Base-by-base conservation (phyloP, 2,329 filamentous ascomycete species). In the Teratosphaeriaceae sp. region DNA sequence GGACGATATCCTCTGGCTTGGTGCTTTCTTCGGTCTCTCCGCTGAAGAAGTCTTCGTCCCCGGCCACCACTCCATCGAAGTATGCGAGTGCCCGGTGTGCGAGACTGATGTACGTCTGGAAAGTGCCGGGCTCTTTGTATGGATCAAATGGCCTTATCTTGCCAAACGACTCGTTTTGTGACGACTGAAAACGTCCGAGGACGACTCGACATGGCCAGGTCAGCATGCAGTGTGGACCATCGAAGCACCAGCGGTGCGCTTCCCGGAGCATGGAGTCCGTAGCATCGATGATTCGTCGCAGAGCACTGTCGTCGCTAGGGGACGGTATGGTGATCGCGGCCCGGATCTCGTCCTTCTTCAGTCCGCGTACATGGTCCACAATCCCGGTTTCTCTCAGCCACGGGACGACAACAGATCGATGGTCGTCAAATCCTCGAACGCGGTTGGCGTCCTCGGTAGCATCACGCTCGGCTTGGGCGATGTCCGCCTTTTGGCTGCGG, bases 261-360 rank as follows among this genome's bases (percentile, higher is more conserved):
- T 46, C 36, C 20, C 36, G 40, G 8, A 48, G 36, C 15, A 48
- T 11, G 3, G 7, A 19, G 18, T 45, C 33, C 21, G 40, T 42
- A 11, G 38, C 30, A 20, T 45, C 24, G 16, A 48, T 15, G 2
- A 48, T 43, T 5, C 13, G 19, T n/a, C 13, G 13, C 16, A 48
- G 38, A 13, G 23, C 33, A 2, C 21, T 16, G 8, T 48, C 38
- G 1, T 38, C 22, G 3, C 42, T 42, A 12, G 21, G 15, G 7
- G 26, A 23, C 27, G 33, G 42, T 23, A 48, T 11, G 21, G 38
- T 26, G 23, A 48, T 45, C 15, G 33, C 42, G 23, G 33, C 26
- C 16, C 39, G 42, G 18, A 48, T 48, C 24, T 48, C 43, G 30
- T 48, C 42, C 36, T 45, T 48, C 38, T 48, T 45, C 11, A 45